phyloP scores from a whole-genome alignment of 495 filamentous ascomycete species.

The Astrocystis sublimbata region DNA sequence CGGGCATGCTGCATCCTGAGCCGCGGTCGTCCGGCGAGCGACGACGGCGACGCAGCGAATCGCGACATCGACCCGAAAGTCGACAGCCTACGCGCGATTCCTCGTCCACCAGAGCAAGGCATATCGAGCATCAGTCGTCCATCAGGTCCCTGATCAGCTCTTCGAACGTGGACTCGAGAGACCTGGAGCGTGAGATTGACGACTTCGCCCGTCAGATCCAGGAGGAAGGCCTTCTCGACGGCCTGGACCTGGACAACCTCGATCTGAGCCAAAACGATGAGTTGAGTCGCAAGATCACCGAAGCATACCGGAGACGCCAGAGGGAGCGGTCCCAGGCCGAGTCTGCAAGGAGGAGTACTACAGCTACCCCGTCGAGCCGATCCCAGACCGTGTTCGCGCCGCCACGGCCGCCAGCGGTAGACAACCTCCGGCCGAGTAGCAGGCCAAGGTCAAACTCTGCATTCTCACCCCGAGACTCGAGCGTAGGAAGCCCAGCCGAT shows the following conservation, averaged over 20 bases:
- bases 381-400: conserved; percentile 29
- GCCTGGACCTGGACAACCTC: conserved; percentile 79
- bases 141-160: conserved; percentile 78
- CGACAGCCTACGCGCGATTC: conserved; percentile 39
- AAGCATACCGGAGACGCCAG: conserved; percentile 77
- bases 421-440: conserved; percentile 37
- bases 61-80: conserved; percentile 36
- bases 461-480: conserved; percentile 40
- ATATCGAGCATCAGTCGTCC: conserved; percentile 82
- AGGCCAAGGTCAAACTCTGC: conserved; percentile 40
- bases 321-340: conserved; percentile 45
- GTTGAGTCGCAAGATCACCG: conserved; percentile 82
- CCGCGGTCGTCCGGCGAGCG: conserved; percentile 30
- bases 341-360: conserved; percentile 43
- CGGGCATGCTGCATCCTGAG: conserved; percentile 33
- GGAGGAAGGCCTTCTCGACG: conserved; percentile 83
- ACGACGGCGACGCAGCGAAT: conserved; percentile 27
- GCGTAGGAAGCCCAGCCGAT: conserved; percentile 35
- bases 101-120: conserved; percentile 44
- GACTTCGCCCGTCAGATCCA: conserved; percentile 87
- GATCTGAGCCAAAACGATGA: conserved; percentile 78
- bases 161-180: conserved; percentile 68
- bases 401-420: conserved; percentile 32
- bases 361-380: conserved; percentile 35
- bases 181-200: conserved; percentile 69